Base-by-base conservation (phyloP, 169 alveolate genomes). In the Eimeria falciformis region DNA sequence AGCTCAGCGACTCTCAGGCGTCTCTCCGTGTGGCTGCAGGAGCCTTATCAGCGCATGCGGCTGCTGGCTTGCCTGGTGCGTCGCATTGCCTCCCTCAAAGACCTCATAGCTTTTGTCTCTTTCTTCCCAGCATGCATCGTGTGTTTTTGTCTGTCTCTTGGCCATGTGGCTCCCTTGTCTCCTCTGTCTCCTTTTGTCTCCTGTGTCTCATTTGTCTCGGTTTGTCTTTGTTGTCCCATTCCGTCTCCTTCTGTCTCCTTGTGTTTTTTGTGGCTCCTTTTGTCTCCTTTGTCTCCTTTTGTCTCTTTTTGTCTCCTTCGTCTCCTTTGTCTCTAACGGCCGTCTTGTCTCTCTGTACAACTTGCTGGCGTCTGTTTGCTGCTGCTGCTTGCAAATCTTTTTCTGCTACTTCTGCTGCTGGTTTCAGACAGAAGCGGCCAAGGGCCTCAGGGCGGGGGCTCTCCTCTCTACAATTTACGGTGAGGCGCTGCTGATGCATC, bases 1-100 rank as follows among this genome's bases (percentile, higher is more conserved):
- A 17, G 92, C 83, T 21, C 46, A 17, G 58, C 66, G 33, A 89
- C 93, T 18, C 81, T 89, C 23, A 37, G 93, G 66, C 86, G 93
- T 1, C 68, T 89, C 46, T 87, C 93, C 37, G 93, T 89, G 25
- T 89, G 93, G 93, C 79, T 89, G 81, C 90, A 89, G 68, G 89
- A 56, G 50, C 93, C 93, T 14, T 89, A 69, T 65, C 68, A 77
- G 21, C 93, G 93, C 68, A 89, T 89, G 93, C 86, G 93, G 23
- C 62, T 73, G 25, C 81, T 89, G n/a, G 88, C 88, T 4, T 83
- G 89, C 21, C 27, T 89, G 73, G 93, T 89, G 14, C 7, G 83
- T 40, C n/a, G 11, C 53, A n/a, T 65, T n/a, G 6, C n/a, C 25
- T 14, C 4, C 27, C 55, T 71, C 27, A 25, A 17, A 17, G 73